Percentiles rank a stretch among this genome's conserved stretches.
These are phyloP conservation scores for Euphorbia peplus DNA, from an alignment of 345 rosid species.

Conservation along the genomic window DNA sequence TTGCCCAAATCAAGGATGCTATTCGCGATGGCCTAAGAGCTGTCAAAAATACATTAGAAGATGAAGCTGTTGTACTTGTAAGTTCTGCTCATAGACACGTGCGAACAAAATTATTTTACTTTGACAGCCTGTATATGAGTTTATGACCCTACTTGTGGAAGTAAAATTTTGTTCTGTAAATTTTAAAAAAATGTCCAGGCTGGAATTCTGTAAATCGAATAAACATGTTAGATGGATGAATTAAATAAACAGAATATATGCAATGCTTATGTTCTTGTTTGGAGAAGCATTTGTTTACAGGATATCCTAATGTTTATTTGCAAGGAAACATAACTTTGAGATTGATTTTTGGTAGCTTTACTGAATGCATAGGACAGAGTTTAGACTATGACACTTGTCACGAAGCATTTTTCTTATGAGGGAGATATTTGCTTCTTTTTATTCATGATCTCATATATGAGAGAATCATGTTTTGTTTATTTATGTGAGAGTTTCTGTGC, in stretches of 20 bases:
- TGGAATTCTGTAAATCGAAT: background rate
- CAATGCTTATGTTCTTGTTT: background rate
- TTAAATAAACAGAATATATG: background rate
- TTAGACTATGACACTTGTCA: background rate
- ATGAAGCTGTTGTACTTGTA: constrained; percentile 85
- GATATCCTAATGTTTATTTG: background rate
- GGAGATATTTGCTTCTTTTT: background rate
- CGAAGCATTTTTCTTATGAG: background rate
- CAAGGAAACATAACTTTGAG: background rate
- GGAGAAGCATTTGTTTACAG: background rate
- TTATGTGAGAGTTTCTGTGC: too few relatives aligned
- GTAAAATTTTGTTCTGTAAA: background rate
- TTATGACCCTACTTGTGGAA: too few relatives aligned
- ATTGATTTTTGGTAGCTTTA: background rate
- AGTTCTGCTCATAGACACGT: constrained; percentile 12
- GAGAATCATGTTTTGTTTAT: background rate
- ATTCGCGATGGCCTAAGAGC: constrained; percentile 95
- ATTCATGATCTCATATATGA: background rate
- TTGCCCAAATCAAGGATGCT: constrained; percentile 98
- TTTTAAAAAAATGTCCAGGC: background rate
- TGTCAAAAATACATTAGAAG: constrained; percentile 92
- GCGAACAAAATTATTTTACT: background rate
- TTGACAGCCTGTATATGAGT: too few relatives aligned
- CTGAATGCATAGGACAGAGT: background rate
- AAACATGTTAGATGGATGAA: background rate